Conservation (phyloP, 192 early-diverging fungal species). For the Neocallimastix lanati region DNA sequence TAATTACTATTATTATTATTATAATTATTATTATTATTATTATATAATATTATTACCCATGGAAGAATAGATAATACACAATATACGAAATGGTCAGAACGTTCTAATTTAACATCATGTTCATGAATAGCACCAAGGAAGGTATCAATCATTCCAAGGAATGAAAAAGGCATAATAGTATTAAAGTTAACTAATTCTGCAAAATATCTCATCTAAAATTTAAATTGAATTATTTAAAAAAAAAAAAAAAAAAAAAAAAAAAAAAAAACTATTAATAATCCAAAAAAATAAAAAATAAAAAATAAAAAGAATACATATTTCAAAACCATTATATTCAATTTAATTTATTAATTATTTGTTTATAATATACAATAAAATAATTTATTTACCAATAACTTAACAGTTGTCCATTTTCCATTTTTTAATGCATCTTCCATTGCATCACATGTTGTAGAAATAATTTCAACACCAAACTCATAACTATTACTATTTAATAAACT, state of each 20-base stretch:
- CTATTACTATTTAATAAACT: slow-evolving; percentile 67
- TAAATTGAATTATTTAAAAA: too few species aligned
- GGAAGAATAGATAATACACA: slow-evolving; percentile 62
- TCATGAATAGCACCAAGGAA: slow-evolving; percentile 42
- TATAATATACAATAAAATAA: too few species aligned
- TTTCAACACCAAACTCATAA: slow-evolving; percentile 32
- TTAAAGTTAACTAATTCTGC: slow-evolving; percentile 58
- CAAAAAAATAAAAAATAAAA: too few species aligned
- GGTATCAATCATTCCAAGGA: slow-evolving; percentile 40
- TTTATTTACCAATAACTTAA: slow-evolving; percentile 44
- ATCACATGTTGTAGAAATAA: slow-evolving; percentile 38
- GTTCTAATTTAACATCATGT: slow-evolving; percentile 18
- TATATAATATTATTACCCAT: slow-evolving; percentile 24
- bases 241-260: too few species aligned
- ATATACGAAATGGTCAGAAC: slow-evolving; percentile 51
- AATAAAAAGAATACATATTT: too few species aligned
- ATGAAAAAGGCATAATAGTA: slow-evolving; percentile 45
- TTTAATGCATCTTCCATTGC: slow-evolving; percentile 34
- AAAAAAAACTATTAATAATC: too few species aligned
- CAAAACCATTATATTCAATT: too few species aligned
- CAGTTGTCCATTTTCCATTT: slow-evolving; percentile 39
- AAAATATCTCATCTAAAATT: slow-evolving; percentile 42
- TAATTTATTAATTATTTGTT: too few species aligned
- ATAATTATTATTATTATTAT: too few species aligned
- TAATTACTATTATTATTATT: too few species aligned